phyloP scores from a whole-genome alignment of 768 basidiomycete genomes.

The Suillus subluteus region DNA sequence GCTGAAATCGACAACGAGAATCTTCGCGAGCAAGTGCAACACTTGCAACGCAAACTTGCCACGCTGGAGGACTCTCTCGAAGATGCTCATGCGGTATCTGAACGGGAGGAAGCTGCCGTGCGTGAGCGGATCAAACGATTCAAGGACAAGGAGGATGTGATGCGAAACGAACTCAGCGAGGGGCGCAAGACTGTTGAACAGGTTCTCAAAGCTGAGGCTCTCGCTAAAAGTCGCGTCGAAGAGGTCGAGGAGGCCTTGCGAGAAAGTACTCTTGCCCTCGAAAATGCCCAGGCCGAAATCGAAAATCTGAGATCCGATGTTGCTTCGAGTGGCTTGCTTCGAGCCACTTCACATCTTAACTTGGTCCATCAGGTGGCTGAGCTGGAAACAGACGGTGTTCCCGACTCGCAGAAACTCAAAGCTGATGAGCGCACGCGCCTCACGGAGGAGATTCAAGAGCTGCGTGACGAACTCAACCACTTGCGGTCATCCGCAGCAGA shows the following conservation, averaged over 20 bases:
- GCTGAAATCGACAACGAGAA: conserved; percentile 95
- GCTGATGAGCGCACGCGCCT: conserved; percentile 55
- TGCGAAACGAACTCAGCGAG: conserved; percentile 72
- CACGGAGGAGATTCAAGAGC: conserved; percentile 55
- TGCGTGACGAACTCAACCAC: conserved; percentile 53
- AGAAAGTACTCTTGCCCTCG: conserved; percentile 85
- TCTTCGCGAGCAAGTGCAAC: conserved; percentile 85
- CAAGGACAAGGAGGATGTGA: conserved; percentile 72
- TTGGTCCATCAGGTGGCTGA: conserved; percentile 44
- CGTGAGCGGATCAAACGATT: conserved; percentile 67
- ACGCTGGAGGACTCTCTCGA: conserved; percentile 85
- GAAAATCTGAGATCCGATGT: conserved; percentile 77
- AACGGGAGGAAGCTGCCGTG: conserved; percentile 70
- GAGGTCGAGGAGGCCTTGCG: conserved; percentile 90
- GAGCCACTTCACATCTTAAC: not conserved
- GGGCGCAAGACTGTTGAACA: conserved; percentile 69
- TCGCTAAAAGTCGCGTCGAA: conserved; percentile 66
- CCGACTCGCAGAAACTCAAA: conserved; percentile 49
- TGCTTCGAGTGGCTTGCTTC: conserved; percentile 53
- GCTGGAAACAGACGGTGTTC: conserved; percentile 43
- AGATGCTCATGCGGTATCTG: conserved; percentile 68
- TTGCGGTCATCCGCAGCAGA: conserved; percentile 32
- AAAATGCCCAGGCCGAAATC: conserved; percentile 89
- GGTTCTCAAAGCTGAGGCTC: conserved; percentile 60
- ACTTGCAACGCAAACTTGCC: conserved; percentile 78